Conservation (phyloP, 257 asterid genomes). For the Schizonepeta tenuifolia region DNA sequence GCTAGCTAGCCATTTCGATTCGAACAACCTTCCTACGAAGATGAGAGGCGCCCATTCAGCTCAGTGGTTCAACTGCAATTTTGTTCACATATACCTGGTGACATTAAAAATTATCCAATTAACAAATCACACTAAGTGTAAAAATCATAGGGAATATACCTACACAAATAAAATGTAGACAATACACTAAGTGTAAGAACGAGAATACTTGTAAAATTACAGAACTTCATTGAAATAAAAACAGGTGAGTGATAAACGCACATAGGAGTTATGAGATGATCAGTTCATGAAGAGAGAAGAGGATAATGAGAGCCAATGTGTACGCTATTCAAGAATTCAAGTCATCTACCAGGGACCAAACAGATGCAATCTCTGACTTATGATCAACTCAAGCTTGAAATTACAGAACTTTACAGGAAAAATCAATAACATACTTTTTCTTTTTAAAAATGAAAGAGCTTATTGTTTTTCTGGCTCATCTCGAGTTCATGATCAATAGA, state of each 20-base stretch:
- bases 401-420: slow-evolving; percentile 12
- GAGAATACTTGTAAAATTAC: background rate
- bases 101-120: too few relatives aligned
- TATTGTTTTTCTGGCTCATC: background rate
- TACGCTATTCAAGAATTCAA: background rate
- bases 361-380: background rate
- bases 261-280: background rate
- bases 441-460: background rate
- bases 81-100: too few relatives aligned
- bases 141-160: background rate
- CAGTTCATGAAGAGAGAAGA: background rate
- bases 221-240: background rate
- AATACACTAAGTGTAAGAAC: background rate
- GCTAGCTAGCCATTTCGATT: too few relatives aligned
- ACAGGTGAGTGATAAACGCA: background rate
- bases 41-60: too few relatives aligned
- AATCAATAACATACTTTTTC: background rate
- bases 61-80: too few relatives aligned
- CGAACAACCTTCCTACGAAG: too few relatives aligned
- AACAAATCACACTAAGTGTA: too few relatives aligned
- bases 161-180: background rate
- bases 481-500: too few relatives aligned
- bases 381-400: background rate
- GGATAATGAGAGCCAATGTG: background rate
- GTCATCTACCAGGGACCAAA: background rate